Conservation (phyloP, 805 yeast species). For the Suhomyces sp. region DNA sequence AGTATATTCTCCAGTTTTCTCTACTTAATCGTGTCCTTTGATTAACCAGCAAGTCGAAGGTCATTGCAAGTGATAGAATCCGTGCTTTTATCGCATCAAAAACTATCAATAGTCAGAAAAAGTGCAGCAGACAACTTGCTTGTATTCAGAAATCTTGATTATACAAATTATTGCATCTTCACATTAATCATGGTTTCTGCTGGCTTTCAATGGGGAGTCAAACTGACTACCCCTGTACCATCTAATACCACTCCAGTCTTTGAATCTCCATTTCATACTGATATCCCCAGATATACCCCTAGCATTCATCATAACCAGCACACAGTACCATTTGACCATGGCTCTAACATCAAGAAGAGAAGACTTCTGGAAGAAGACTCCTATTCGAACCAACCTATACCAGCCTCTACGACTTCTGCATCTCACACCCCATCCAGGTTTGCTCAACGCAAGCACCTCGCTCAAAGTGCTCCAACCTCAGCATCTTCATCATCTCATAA, state of each 20-base stretch:
- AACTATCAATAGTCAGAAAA: too few species aligned
- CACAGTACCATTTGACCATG: too few species aligned
- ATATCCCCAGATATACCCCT: slow-evolving; percentile 13
- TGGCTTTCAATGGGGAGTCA: slow-evolving; percentile 30
- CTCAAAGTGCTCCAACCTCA: slow-evolving; percentile 3
- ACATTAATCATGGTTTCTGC: slow-evolving; percentile 20
- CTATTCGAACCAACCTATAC: slow-evolving; percentile 1
- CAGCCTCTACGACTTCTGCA: slow-evolving; percentile 5
- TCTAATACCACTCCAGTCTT: background rate
- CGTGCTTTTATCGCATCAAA: too few species aligned
- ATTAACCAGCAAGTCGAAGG: too few species aligned
- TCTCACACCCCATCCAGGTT: slow-evolving; percentile 4
- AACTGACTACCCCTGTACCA: slow-evolving; percentile 2
- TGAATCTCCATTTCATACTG: slow-evolving; percentile 3
- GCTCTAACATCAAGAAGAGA: slow-evolving; percentile 14
- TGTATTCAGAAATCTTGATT: too few species aligned
- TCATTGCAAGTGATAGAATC: too few species aligned
- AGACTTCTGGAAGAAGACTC: slow-evolving; percentile 14
- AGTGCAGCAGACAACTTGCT: too few species aligned
- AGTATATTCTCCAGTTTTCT: too few species aligned
- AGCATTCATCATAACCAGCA: slow-evolving; percentile 3
- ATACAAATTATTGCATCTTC: too few species aligned
- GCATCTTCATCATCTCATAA: slow-evolving; percentile 4
- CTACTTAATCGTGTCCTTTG: too few species aligned
- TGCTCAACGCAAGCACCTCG: slow-evolving; percentile 5